A percentile compares a stretch with the other conserved stretches of the same genome.
Conservation (phyloP, 2,329 filamentous ascomycete species). For the Arthrobotrys megalospora region DNA sequence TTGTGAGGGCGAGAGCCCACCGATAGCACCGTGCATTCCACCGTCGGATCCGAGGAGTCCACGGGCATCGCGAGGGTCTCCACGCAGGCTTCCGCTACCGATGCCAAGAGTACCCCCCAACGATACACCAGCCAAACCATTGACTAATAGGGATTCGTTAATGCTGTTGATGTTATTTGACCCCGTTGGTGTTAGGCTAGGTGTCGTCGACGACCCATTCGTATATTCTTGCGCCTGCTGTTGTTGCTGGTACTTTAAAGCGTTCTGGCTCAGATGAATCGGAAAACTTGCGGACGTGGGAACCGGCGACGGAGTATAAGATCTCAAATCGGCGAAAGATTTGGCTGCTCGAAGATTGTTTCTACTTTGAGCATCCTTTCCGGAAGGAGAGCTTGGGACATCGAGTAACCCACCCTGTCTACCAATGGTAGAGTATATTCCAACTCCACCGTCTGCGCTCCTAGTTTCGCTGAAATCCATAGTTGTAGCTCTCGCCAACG, state of each 20-base stretch:
- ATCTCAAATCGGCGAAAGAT: constrained; percentile 94
- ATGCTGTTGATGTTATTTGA: constrained; percentile 67
- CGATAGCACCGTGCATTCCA: constrained; percentile 57
- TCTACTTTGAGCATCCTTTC: constrained; percentile 74
- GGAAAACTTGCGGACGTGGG: constrained; percentile 91
- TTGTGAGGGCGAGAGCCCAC: constrained; percentile 57
- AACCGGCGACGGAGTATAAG: constrained; percentile 93
- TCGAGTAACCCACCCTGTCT: constrained; percentile 87
- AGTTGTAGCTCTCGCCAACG: constrained; percentile 90
- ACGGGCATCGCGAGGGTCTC: constrained; percentile 64
- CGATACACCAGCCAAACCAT: constrained; percentile 70
- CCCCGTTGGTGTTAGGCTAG: constrained; percentile 76
- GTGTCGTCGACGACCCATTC: constrained; percentile 75
- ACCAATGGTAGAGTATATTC: constrained; percentile 82
- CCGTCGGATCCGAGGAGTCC: constrained; percentile 62
- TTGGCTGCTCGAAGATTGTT: constrained; percentile 92
- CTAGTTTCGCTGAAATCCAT: constrained; percentile 92
- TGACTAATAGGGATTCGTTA: constrained; percentile 75
- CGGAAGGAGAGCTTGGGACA: constrained; percentile 82
- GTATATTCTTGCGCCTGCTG: constrained; percentile 74
- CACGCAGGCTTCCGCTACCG: constrained; percentile 63
- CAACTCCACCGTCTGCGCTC: constrained; percentile 76
- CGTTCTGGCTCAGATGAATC: constrained; percentile 76
- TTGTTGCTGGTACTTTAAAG: constrained; percentile 73
- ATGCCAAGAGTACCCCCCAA: constrained; percentile 64